phyloP scores from a whole-genome alignment of 805 yeast species.

The Ogataea nonfermentans region DNA sequence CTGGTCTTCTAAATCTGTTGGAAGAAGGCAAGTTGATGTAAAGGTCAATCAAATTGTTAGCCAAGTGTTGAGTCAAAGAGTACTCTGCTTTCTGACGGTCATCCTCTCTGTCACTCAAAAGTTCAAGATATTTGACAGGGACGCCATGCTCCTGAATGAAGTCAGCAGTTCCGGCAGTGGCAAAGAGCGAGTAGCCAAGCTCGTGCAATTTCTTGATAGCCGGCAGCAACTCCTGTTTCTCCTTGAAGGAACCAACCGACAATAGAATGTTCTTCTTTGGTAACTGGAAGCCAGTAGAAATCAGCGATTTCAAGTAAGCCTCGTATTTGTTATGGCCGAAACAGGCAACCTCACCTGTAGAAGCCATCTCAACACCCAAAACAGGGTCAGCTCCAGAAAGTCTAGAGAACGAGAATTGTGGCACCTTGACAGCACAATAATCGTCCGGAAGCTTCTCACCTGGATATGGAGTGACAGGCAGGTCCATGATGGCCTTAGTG shows the following conservation, averaged over 20 bases:
- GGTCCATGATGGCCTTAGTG: slow-evolving; percentile 88
- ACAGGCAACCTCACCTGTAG: slow-evolving; percentile 98
- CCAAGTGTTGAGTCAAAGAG: slow-evolving; percentile 93
- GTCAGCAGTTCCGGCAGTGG: slow-evolving; percentile 99
- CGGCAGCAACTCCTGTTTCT: slow-evolving; percentile 90
- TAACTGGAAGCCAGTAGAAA: slow-evolving; percentile 91
- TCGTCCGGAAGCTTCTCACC: slow-evolving; percentile 84
- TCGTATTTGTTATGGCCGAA: slow-evolving; percentile 96
- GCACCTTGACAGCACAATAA: slow-evolving; percentile 94
- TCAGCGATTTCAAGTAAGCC: slow-evolving; percentile 91
- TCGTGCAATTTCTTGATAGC: slow-evolving; percentile 76
- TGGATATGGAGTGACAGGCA: slow-evolving; percentile 88
- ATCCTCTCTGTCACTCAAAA: slow-evolving; percentile 63
- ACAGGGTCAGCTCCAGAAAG: slow-evolving; percentile 98
- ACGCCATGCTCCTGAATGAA: slow-evolving; percentile 92
- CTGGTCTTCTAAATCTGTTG: slow-evolving; percentile 98
- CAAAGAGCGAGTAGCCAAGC: slow-evolving; percentile 87
- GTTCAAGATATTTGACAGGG: slow-evolving; percentile 94
- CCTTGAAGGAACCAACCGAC: slow-evolving; percentile 96
- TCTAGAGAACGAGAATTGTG: slow-evolving; percentile 96
- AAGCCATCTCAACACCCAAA: slow-evolving; percentile 98
- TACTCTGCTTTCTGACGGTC: slow-evolving; percentile 88
- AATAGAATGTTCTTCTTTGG: slow-evolving; percentile 93
- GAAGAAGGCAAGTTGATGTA: slow-evolving; percentile 96
- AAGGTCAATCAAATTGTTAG: slow-evolving; percentile 92